Evolutionary conservation across 768 basidiomycete genomes (phyloP), one percentile per base, ranked within the genome.

Genomic region (Panellus pusillus): DNA sequence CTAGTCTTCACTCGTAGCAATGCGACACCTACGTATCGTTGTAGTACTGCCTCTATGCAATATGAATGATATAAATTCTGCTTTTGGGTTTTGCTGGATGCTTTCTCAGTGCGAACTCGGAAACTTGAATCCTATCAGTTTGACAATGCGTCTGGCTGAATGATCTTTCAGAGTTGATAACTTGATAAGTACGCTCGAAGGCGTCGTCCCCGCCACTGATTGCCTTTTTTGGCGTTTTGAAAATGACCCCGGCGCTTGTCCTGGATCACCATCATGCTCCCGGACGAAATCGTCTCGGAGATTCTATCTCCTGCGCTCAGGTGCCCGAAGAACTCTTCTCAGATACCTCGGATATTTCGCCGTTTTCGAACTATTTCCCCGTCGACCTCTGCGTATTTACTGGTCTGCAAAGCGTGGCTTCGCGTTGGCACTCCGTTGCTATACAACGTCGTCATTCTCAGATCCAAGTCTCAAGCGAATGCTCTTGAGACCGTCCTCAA

Each of bases 41-140:
- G 35, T 27, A 47, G 24, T 32, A 49, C 27, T 20, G 6, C 24
- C 24, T 41, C 39, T 35, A 32, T 41, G 41, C 50, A 36, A 36
- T 42, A 50, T 53, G 52, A 53, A 53, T 53, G 52, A 53, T 2
- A 28, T 51, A 32, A n/a, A n/a, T n/a, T n/a, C n/a, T n/a, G n/a
- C 37, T 45, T 52, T 35, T 52, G 44, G 36, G 51, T 29, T 40
- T 45, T 52, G 1, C 6, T 6, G 24, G 24, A 24, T 6, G 24
- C 3, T 24, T 6, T 24, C 24, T 24, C 24, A 6, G 24, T 24
- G 24, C 24, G 24, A 24, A 24, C 3, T 24, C 6, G 24, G 3
- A 6, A 24, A 24, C 24, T 24, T 24, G 24, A 24, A 24, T 24
- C n/a, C n/a, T n/a, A n/a, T n/a, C n/a, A n/a, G n/a, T n/a, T n/a